Base-by-base conservation (phyloP, 2,329 filamentous ascomycete genomes). In the Colletotrichum endophyticum region DNA sequence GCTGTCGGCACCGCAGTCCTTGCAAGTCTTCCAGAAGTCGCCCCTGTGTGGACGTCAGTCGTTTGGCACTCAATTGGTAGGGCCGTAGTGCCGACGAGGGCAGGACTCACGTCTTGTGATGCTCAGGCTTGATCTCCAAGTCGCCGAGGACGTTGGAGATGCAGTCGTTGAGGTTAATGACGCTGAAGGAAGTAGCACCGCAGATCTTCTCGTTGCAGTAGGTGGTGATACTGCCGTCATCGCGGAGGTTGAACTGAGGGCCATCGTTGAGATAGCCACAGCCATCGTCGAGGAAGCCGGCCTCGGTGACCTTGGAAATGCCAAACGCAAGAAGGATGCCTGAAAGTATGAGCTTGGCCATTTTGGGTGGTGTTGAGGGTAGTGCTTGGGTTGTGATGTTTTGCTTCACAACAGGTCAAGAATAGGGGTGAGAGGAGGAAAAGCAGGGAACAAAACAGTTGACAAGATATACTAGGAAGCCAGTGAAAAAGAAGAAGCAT, bases 141-240 rank as follows among this genome's bases (percentile, higher is more conserved):
- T 69, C 27, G 2, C 75, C 75, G 2, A 34, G 39, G 9, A 49
- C 25, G 11, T 75, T 77, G 28, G 62, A 22, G 27, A 77, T 59
- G 25, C 72, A 75, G 28, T 77, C 75, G 25, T 77, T 72, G 3
- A 77, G 68, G 32, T 77, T 77, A 8, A 77, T 39, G 36, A 53
- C 72, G 19, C 71, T 59, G 32, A 71, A 77, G 30, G 63, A 27
- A 15, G 27, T 25, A 2, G 53, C 34, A 7, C 53, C 39, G 53
- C 75, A 77, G 27, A 70, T 28, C 63, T 77, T 70, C 16, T 72
- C 49, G 32, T 75, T 34, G 36, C 75, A 77, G 64, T 72, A 77
- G 36, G 75, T 69, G 5, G 67, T 64, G 32, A 77, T 30, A 6
- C 61, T 72, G 22, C 75, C 75, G 7, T 75, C 68, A 11, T n/a